Conservation (phyloP, 768 basidiomycete genomes). For the Gymnopilus junonius region DNA sequence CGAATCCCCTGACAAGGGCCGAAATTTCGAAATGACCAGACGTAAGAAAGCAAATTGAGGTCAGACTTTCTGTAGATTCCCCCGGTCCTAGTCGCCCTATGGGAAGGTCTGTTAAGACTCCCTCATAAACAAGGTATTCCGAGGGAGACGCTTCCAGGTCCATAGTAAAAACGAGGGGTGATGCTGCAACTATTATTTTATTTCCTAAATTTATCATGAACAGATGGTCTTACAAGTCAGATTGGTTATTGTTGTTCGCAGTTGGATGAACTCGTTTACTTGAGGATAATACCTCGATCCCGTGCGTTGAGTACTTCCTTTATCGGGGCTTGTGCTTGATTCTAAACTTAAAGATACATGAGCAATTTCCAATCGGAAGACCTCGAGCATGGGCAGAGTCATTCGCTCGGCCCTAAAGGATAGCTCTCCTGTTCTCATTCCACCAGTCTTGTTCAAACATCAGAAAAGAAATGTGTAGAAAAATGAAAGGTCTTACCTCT, state of each 20-base stretch:
- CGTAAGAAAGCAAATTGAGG: constrained; percentile 75
- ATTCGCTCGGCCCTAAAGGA: constrained; percentile 80
- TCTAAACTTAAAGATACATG: constrained; percentile 59
- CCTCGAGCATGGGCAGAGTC: constrained; percentile 79
- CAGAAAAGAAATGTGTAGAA: not conserved
- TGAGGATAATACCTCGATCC: constrained; percentile 53
- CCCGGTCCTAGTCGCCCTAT: constrained; percentile 66
- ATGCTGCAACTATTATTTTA: constrained; percentile 40
- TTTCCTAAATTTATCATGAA: not conserved
- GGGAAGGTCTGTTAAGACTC: constrained; percentile 60
- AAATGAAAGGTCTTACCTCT: constrained; percentile 61
- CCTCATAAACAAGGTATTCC: constrained; percentile 74
- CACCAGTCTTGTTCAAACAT: constrained; percentile 63
- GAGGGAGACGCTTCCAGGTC: constrained; percentile 60
- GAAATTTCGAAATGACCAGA: constrained; percentile 64
- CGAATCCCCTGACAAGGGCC: constrained; percentile 45
- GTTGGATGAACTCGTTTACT: constrained; percentile 66
- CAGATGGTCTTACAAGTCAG: constrained; percentile 57
- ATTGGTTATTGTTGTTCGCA: constrained; percentile 64
- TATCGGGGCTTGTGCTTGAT: constrained; percentile 26
- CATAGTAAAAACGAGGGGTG: constrained; percentile 53
- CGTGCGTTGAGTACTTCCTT: constrained; percentile 20
- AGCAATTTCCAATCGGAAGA: constrained; percentile 70
- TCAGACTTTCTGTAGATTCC: constrained; percentile 52
- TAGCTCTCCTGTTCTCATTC: constrained; percentile 74